phyloP scores from a whole-genome alignment of 2,329 filamentous ascomycete species.

The Trichoderma endophyticum region DNA sequence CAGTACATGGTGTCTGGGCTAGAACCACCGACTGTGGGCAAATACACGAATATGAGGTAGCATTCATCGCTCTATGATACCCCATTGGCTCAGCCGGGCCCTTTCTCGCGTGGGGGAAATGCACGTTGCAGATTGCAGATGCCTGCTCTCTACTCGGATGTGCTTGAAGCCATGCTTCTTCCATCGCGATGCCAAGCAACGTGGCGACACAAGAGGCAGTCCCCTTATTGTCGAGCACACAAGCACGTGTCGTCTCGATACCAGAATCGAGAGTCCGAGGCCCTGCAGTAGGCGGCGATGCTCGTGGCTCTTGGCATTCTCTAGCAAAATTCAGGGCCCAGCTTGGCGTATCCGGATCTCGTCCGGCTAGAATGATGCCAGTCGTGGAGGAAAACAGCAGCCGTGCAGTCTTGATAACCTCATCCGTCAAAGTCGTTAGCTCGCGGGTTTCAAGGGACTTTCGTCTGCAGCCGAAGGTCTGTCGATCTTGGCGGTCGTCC shows the following conservation, averaged over 20 bases:
- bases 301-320: background rate
- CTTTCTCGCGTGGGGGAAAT: background rate
- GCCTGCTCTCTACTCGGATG: background rate
- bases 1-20: background rate
- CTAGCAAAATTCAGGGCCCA: background rate
- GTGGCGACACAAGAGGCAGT: background rate
- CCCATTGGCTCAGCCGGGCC: background rate
- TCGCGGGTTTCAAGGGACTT: background rate
- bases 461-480: background rate
- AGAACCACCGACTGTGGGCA: background rate
- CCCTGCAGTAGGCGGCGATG: background rate
- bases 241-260: background rate
- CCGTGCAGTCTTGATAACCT: background rate
- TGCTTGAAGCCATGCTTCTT: background rate
- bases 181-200: background rate
- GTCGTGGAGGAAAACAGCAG: background rate
- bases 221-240: background rate
- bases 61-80: background rate
- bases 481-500: conserved; percentile 3
- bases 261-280: background rate
- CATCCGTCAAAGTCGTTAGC: background rate
- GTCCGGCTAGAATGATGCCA: background rate
- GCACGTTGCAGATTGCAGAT: background rate
- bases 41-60: background rate
- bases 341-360: background rate